Evolutionary conservation across 2,329 filamentous ascomycete species (phyloP).

Genomic region (Aspergillus ochraceoroseus): DNA sequence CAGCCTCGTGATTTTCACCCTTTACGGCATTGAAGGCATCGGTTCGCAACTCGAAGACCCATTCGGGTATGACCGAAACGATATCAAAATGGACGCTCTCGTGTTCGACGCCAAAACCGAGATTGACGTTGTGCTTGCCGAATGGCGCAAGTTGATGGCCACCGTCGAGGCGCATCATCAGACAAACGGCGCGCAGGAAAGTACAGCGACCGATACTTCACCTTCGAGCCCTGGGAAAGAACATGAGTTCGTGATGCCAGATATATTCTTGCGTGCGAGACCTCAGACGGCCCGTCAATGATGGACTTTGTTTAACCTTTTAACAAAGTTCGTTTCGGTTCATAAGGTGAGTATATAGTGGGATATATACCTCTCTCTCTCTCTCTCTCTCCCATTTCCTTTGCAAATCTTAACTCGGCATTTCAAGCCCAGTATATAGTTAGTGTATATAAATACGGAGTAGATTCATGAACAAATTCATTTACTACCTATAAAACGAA

Average conservation of each 20-base stretch:
- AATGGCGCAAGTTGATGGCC: slow-evolving; percentile 48
- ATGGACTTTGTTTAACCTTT: not conserved
- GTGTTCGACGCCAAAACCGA: slow-evolving; percentile 57
- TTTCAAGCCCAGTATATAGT: too few relatives aligned
- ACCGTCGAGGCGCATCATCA: slow-evolving; percentile 17
- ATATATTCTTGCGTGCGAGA: slow-evolving; percentile 30
- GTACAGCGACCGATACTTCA: too few relatives aligned
- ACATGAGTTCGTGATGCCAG: slow-evolving; percentile 23
- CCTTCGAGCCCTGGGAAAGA: slow-evolving; percentile 5
- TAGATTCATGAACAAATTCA: too few relatives aligned
- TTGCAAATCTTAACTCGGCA: too few relatives aligned
- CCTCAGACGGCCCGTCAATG: slow-evolving; percentile 12
- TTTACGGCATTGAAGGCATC: slow-evolving; percentile 62
- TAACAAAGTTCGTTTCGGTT: too few relatives aligned
- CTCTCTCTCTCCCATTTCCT: too few relatives aligned
- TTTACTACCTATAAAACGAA: too few relatives aligned
- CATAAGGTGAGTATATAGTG: too few relatives aligned
- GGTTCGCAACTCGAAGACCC: slow-evolving; percentile 61
- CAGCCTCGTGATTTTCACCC: slow-evolving; percentile 57
- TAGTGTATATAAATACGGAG: too few relatives aligned
- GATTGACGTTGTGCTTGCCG: slow-evolving; percentile 54
- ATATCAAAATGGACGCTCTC: slow-evolving; percentile 64
- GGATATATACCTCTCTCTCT: too few relatives aligned
- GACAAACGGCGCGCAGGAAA: not conserved
- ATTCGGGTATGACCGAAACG: slow-evolving; percentile 61